phyloP scores from a whole-genome alignment of 768 basidiomycete genomes.

The Pleurotus platypus region DNA sequence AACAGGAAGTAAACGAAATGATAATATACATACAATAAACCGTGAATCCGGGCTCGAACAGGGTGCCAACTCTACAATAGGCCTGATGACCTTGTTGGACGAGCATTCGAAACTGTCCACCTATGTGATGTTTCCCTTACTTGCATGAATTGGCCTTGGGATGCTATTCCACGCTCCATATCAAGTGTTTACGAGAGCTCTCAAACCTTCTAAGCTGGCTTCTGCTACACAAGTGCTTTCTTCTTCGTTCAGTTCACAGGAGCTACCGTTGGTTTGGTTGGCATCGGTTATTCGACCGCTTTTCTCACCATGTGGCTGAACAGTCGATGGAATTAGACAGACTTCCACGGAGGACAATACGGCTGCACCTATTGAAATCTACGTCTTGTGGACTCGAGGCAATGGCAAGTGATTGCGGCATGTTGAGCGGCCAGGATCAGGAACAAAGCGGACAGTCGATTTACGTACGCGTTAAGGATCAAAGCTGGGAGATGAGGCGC shows the following conservation, averaged over 20 bases:
- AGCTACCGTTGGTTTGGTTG: slow-evolving; percentile 76
- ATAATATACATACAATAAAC: too few species aligned
- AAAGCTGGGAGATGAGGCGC: not conserved
- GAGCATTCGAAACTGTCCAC: slow-evolving; percentile 40
- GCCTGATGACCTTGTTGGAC: slow-evolving; percentile 62
- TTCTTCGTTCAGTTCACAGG: slow-evolving; percentile 87
- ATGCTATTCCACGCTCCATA: slow-evolving; percentile 87
- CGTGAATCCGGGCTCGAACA: too few species aligned
- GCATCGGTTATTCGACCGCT: slow-evolving; percentile 19
- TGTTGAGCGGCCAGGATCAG: not conserved
- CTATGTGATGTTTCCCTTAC: slow-evolving; percentile 59
- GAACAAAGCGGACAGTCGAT: not conserved
- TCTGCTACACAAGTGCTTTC: slow-evolving; percentile 77
- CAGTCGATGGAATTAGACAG: not conserved
- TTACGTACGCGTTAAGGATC: not conserved
- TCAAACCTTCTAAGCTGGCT: slow-evolving; percentile 66
- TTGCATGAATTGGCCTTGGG: slow-evolving; percentile 76
- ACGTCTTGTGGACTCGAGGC: slow-evolving; percentile 7
- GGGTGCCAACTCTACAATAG: too few species aligned
- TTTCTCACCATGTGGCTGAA: slow-evolving; percentile 9
- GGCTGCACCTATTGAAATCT: not conserved
- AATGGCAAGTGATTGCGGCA: not conserved
- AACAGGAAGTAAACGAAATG: too few species aligned
- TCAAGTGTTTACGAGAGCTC: slow-evolving; percentile 67
- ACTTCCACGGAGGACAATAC: not conserved